Evolutionary conservation across 1,284 basidiomycete species (phyloP).

Genomic region (Ceratobasidium sp.): DNA sequence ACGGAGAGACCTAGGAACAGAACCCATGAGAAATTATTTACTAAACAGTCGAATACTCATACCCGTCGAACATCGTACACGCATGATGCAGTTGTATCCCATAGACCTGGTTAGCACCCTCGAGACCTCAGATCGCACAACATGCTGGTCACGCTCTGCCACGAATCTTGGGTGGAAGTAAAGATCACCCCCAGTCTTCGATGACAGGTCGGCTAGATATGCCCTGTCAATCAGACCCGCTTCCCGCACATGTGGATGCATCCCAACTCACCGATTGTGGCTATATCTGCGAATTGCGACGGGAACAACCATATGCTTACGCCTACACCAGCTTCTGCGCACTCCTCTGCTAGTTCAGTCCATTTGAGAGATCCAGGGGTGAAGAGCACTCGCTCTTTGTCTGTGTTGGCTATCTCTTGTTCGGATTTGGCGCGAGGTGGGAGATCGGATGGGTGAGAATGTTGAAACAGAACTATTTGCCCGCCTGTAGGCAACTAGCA

Average conservation of each 20-base stretch:
- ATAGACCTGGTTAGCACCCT: slow-evolving; percentile 78
- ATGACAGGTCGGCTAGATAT: slow-evolving; percentile 68
- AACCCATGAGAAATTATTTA: neutral
- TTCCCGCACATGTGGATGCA: slow-evolving; percentile 41
- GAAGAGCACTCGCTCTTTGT: slow-evolving; percentile 88
- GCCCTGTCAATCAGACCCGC: slow-evolving; percentile 21
- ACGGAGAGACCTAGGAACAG: slow-evolving; percentile 41
- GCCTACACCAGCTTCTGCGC: slow-evolving; percentile 89
- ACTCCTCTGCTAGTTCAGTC: slow-evolving; percentile 86
- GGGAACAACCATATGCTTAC: slow-evolving; percentile 92
- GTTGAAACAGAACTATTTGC: slow-evolving; percentile 83
- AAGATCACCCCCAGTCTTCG: slow-evolving; percentile 89
- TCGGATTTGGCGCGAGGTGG: slow-evolving; percentile 70
- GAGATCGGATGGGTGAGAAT: slow-evolving; percentile 61
- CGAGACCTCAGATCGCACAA: slow-evolving; percentile 77
- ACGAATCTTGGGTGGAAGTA: slow-evolving; percentile 94
- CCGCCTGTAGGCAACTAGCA: slow-evolving; percentile 81
- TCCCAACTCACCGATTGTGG: slow-evolving; percentile 74
- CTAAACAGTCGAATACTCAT: slow-evolving; percentile 34
- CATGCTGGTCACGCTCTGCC: slow-evolving; percentile 71
- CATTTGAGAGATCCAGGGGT: slow-evolving; percentile 80
- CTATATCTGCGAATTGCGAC: slow-evolving; percentile 85
- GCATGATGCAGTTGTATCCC: slow-evolving; percentile 83
- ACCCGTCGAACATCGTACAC: slow-evolving; percentile 90
- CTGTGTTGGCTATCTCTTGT: slow-evolving; percentile 87